Evolutionary conservation across 2,329 filamentous ascomycete genomes (phyloP).

Genomic region (Stachybotrys chlorohalonatus): DNA sequence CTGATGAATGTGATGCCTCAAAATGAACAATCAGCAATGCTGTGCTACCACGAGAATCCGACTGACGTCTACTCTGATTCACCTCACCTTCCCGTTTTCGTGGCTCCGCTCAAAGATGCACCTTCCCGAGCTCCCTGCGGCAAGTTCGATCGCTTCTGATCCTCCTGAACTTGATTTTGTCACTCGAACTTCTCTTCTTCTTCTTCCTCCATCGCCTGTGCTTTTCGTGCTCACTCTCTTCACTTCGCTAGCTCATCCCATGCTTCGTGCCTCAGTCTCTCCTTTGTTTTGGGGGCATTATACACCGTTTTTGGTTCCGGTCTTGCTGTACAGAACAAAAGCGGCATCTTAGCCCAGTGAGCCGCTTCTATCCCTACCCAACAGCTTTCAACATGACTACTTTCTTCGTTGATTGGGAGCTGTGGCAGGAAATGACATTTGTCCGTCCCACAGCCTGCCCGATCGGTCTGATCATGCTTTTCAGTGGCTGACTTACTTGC

Average conservation of each 20-base stretch:
- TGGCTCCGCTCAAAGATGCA: neutral
- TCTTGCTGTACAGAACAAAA: neutral
- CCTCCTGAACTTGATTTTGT: neutral
- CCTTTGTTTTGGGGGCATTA: neutral
- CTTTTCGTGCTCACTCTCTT: neutral
- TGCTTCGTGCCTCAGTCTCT: neutral
- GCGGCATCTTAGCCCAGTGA: neutral
- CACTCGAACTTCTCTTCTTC: neutral
- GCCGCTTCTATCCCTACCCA: neutral
- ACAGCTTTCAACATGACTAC: slow-evolving; percentile 16
- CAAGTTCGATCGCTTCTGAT: neutral
- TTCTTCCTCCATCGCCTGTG: neutral
- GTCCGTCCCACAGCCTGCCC: slow-evolving; percentile 41
- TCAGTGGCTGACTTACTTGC: neutral
- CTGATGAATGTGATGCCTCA: no score
- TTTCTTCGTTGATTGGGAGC: slow-evolving; percentile 63
- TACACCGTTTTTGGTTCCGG: neutral
- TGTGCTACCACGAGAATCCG: no score
- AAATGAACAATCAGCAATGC: no score
- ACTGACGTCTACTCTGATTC: neutral
- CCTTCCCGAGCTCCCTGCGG: neutral
- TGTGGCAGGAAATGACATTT: slow-evolving; percentile 88
- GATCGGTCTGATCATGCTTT: neutral
- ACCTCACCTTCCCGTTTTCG: neutral
- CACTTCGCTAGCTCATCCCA: neutral